Conservation (phyloP, 2,329 filamentous ascomycete genomes). For the Penicillium janthinellum region DNA sequence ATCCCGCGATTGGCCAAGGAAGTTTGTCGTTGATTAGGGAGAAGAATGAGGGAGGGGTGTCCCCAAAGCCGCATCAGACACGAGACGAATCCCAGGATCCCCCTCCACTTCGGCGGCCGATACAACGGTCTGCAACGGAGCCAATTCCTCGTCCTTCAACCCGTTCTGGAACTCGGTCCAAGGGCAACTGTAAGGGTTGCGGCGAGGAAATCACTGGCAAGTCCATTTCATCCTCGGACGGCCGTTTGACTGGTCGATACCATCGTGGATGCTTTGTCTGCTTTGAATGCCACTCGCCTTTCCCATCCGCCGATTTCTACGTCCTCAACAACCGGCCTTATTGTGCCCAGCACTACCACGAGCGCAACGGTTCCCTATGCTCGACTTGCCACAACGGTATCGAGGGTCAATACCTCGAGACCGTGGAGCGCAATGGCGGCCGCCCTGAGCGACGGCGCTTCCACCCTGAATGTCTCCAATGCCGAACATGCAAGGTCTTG, state of each 20-base stretch:
- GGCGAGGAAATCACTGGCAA: slow-evolving; percentile 78
- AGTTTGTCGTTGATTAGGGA: slow-evolving; percentile 40
- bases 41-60: slow-evolving; percentile 8
- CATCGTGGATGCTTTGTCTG: slow-evolving; percentile 96
- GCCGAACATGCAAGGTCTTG: slow-evolving; percentile 69
- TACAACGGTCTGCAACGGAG: slow-evolving; percentile 29
- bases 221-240: slow-evolving; percentile 90
- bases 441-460: slow-evolving; percentile 65
- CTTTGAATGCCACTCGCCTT: slow-evolving; percentile 76
- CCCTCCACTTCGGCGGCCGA: slow-evolving; percentile 32
- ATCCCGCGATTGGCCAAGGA: slow-evolving; percentile 48
- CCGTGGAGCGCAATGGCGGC: slow-evolving; percentile 53
- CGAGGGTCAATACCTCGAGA: slow-evolving; percentile 90
- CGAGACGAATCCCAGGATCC: slow-evolving; percentile 17
- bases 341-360: slow-evolving; percentile 90
- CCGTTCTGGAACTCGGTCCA: slow-evolving; percentile 50
- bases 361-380: slow-evolving; percentile 85
- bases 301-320: slow-evolving; percentile 88
- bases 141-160: slow-evolving; percentile 46
- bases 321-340: slow-evolving; percentile 85
- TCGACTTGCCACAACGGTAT: slow-evolving; percentile 79
- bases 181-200: slow-evolving; percentile 84
- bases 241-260: slow-evolving; percentile 86
- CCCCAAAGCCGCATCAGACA: neutral
- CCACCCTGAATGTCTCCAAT: slow-evolving; percentile 84